Percentiles rank a stretch among this genome's conserved stretches.
Conservation (phyloP, 192 early-diverging fungal species). For the Umbelopsis vinacea region DNA sequence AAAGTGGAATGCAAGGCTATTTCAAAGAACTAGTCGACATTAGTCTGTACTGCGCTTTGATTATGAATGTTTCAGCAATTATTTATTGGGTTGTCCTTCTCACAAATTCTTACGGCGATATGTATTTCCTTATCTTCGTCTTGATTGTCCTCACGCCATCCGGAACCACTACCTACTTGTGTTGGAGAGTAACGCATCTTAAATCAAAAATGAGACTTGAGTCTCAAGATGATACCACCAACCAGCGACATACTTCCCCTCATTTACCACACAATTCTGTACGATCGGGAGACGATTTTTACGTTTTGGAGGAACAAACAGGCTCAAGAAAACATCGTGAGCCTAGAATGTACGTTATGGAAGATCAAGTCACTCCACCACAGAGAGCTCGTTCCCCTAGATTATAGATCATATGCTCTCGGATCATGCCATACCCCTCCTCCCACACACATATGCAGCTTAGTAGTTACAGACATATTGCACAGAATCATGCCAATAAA, state of each 20-base stretch:
- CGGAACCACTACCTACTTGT: constrained; percentile 18
- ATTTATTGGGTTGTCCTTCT: constrained; percentile 16
- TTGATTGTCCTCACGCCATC: constrained; percentile 23
- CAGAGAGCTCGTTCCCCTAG: background rate
- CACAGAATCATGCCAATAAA: no score
- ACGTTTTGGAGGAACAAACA: constrained; percentile 10
- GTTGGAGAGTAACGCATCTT: constrained; percentile 9
- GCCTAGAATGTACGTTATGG: background rate
- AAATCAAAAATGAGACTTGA: constrained; percentile 19
- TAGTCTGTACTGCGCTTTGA: constrained; percentile 8
- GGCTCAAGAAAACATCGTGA: background rate
- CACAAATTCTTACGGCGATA: constrained; percentile 15
- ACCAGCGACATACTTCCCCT: constrained; percentile 11
- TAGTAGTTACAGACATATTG: no score
- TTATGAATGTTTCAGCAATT: constrained; percentile 23
- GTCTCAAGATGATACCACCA: background rate
- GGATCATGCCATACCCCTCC: background rate
- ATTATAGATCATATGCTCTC: background rate
- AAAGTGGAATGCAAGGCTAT: constrained; percentile 22
- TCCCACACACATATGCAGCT: no score
- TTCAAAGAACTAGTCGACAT: constrained; percentile 24
- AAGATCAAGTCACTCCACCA: constrained; percentile 2
- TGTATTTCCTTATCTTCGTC: constrained; percentile 22
- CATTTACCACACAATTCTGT: constrained; percentile 2
- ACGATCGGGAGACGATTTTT: constrained; percentile 19